These are phyloP conservation scores for Ceratocystis cubensis DNA, from an alignment of 2,329 filamentous ascomycete species.

Conservation along the genomic window DNA sequence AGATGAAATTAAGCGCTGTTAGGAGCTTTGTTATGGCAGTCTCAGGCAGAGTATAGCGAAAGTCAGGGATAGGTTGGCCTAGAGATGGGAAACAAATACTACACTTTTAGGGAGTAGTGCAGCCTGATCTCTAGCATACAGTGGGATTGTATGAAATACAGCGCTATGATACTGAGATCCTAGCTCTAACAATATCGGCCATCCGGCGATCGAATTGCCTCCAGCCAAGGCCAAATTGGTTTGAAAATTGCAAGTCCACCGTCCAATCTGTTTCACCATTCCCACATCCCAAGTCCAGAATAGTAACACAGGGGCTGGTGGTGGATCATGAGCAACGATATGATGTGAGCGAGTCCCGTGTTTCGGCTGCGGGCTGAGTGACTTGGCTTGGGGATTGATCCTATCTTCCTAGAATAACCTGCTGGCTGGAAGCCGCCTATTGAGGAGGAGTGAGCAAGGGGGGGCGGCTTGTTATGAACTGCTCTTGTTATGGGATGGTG, in stretches of 20 bases:
- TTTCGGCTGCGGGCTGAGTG: neutral
- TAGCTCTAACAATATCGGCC: neutral
- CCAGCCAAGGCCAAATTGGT: neutral
- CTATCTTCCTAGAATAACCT: neutral
- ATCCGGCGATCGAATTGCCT: neutral
- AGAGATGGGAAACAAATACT: neutral
- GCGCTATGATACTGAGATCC: neutral
- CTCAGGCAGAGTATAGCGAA: neutral
- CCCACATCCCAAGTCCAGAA: neutral
- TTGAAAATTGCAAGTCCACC: neutral
- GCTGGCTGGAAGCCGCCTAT: neutral
- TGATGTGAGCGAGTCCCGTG: slow-evolving; percentile 7
- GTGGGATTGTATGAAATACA: neutral
- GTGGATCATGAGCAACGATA: neutral
- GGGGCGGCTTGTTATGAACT: neutral
- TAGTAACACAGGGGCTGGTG: neutral
- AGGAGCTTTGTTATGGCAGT: neutral
- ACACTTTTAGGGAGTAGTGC: too few species aligned
- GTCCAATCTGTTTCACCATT: slow-evolving; percentile 6
- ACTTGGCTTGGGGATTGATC: neutral
- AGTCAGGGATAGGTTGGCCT: neutral
- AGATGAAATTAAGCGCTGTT: slow-evolving; percentile 6
- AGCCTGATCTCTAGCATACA: neutral
- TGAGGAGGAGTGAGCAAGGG: neutral
- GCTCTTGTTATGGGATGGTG: too few species aligned